Evolutionary conservation across 2,329 filamentous ascomycete species (phyloP).

Genomic region (Hypoxylon sp.): DNA sequence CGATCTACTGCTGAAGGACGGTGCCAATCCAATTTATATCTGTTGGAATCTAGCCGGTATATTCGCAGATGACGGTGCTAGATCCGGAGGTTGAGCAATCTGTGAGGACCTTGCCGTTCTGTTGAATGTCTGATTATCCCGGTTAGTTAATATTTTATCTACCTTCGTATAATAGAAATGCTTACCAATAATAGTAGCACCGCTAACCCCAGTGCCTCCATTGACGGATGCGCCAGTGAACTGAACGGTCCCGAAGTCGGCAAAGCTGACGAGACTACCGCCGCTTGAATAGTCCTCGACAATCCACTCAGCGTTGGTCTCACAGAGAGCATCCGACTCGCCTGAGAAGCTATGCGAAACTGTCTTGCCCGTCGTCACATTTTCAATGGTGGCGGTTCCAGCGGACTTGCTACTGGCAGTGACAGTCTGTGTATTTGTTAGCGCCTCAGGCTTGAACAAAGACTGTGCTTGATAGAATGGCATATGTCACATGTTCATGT

Average conservation of each 20-base stretch:
- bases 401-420: slow-evolving; percentile 59
- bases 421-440: slow-evolving; percentile 47
- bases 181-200: slow-evolving; percentile 59
- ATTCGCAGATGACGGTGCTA: slow-evolving; percentile 50
- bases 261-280: slow-evolving; percentile 60
- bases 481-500: background rate
- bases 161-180: too few relatives aligned
- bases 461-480: background rate
- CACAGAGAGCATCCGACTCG: slow-evolving; percentile 62
- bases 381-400: slow-evolving; percentile 66
- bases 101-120: slow-evolving; percentile 59
- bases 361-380: slow-evolving; percentile 65
- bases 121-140: slow-evolving; percentile 56
- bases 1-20: background rate
- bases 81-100: slow-evolving; percentile 50
- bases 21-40: background rate
- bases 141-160: too few relatives aligned
- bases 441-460: slow-evolving; percentile 8
- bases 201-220: slow-evolving; percentile 56
- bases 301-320: slow-evolving; percentile 75
- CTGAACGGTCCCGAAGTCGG: slow-evolving; percentile 62
- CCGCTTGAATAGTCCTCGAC: slow-evolving; percentile 68
- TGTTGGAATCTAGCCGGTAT: slow-evolving; percentile 32
- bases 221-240: slow-evolving; percentile 60
- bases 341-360: slow-evolving; percentile 67